Evolutionary conservation across 176 grass and related monocot species (phyloP).

Genomic region (Oryza longistaminata): DNA sequence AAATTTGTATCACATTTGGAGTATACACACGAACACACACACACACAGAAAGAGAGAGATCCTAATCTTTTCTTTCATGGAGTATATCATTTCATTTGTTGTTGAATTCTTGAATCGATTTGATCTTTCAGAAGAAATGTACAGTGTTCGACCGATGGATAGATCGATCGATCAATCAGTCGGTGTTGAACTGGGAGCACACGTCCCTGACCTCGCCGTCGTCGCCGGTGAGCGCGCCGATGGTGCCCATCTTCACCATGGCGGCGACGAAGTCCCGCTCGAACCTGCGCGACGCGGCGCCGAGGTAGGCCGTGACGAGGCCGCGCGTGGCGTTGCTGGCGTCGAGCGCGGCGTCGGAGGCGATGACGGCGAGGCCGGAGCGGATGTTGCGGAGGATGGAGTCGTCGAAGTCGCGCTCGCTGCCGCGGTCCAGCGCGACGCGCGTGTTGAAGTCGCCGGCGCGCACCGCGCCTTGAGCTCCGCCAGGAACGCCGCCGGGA

Average conservation of each 20-base stretch:
- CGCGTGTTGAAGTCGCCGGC: slow-evolving; percentile 65
- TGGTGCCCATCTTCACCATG: slow-evolving; percentile 69
- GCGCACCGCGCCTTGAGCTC: slow-evolving; percentile 69
- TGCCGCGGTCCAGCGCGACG: slow-evolving; percentile 76
- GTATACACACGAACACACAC: background rate
- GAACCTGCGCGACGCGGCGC: slow-evolving; percentile 24
- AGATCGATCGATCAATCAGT: background rate
- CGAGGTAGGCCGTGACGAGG: slow-evolving; percentile 70
- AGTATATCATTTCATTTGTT: background rate
- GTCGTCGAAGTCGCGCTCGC: slow-evolving; percentile 58
- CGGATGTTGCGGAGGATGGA: slow-evolving; percentile 76
- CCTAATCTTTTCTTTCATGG: background rate
- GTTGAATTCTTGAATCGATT: slow-evolving; percentile 10
- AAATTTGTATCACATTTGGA: background rate
- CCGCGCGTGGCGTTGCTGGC: slow-evolving; percentile 38
- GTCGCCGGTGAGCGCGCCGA: slow-evolving; percentile 56
- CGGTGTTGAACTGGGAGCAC: slow-evolving; percentile 60
- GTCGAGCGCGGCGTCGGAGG: slow-evolving; percentile 65
- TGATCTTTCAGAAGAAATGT: background rate
- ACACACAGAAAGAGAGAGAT: background rate
- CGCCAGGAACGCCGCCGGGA: slow-evolving; percentile 50
- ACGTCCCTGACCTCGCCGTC: slow-evolving; percentile 65
- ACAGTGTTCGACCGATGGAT: background rate
- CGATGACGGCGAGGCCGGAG: slow-evolving; percentile 59
- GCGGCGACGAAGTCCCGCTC: slow-evolving; percentile 54